Evolutionary conservation across 495 filamentous ascomycete species (phyloP), one percentile per base, ranked within the genome.

Genomic region (Tuber calosporum): DNA sequence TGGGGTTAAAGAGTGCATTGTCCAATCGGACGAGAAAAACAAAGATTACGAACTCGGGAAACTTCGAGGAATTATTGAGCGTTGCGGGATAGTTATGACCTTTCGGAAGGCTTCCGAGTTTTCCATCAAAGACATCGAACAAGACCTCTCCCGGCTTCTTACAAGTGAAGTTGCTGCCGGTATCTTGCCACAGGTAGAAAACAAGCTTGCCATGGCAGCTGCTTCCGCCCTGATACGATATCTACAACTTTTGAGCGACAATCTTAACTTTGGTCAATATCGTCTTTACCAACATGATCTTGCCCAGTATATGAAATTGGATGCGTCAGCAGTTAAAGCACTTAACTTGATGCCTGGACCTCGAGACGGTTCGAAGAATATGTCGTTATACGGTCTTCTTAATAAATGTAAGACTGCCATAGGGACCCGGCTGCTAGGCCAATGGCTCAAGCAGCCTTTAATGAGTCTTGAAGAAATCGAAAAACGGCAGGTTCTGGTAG

Each of bases 381-480:
- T 98, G 96, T 97, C 92, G 79, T 79, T 99, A 74, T 98, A 91
- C 78, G 95, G 95, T 2, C 82, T 99, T 43, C 85, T 99, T 69
- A 98, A 99, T 80, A 96, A 98, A 80, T 99, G 95, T 86, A 99
- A 96, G 83, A 99, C 95, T 7, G 91, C 96, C 2, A 89, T 96
- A 37, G 95, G 95, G 7, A 96, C 93, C 79, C 88, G 96, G 67
- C 81, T 99, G 76, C 84, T 99, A 20, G 90, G 93, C 3, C 95
- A 99, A 83, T 99, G 95, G 95, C 85, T 99, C 39, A 99, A 98
- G 84, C 95, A 99, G 83, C 95, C 95, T 0, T 83, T 99, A 38
- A 99, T 99, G 96, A 92, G 89, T 83, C 87, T 92, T 69, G 85
- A 87, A 19, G 93, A 96, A 74, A 98, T 99, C 74, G 90, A 96